Evolutionary conservation across 345 rosid genomes (phyloP).

Genomic region (Salix brachista): DNA sequence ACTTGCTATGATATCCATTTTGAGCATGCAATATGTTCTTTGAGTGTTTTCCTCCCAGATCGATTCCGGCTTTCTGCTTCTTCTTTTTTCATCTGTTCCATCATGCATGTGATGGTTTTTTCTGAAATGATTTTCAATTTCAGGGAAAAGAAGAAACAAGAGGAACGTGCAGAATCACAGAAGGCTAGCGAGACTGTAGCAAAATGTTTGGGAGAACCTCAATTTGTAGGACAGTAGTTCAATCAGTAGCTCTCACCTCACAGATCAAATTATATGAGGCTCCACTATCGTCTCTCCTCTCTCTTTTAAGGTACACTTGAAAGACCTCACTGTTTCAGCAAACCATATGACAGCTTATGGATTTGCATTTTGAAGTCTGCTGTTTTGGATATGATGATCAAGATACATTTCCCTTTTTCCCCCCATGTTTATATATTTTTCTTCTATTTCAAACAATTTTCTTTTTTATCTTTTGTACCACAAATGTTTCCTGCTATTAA

Average conservation of each 20-base stretch:
- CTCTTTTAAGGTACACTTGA: constrained; percentile 11
- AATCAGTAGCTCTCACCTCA: not conserved
- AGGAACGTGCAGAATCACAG: constrained; percentile 68
- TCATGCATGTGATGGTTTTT: not conserved
- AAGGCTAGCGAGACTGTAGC: constrained; percentile 72
- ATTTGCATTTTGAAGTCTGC: not conserved
- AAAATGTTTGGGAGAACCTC: constrained; percentile 56
- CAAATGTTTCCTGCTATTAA: constrained; percentile 18
- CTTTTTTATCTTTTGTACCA: not conserved
- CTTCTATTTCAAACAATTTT: not conserved
- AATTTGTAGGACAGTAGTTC: constrained; percentile 26
- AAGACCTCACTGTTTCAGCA: constrained; percentile 7
- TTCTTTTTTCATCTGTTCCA: not conserved
- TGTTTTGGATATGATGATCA: constrained; percentile 10
- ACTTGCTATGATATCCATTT: not conserved
- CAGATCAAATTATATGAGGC: constrained; percentile 15
- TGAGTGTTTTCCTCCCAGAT: not conserved
- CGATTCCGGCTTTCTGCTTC: not conserved
- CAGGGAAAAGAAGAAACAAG: constrained; percentile 95
- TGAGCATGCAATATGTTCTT: not conserved
- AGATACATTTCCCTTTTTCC: not conserved
- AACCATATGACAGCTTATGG: constrained; percentile 4
- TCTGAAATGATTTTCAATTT: constrained; percentile 6
- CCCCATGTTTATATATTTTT: constrained; percentile 2
- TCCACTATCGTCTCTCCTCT: constrained; percentile 8